phyloP scores from a whole-genome alignment of 2,329 filamentous ascomycete genomes.

The Penicillium brevicompactum region DNA sequence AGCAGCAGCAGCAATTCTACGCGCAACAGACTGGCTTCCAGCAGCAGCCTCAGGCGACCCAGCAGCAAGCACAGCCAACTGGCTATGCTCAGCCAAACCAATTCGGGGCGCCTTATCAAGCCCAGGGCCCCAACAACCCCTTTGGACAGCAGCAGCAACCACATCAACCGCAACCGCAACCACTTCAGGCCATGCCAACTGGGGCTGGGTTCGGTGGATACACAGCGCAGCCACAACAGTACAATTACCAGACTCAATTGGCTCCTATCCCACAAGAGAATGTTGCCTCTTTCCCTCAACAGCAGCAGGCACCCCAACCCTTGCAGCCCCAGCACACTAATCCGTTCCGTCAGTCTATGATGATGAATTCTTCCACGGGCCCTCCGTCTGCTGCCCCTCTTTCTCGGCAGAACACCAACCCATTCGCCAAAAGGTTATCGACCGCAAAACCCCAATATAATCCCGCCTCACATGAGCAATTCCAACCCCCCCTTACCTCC shows the following conservation, averaged over 20 bases:
- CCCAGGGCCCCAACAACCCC: slow-evolving; percentile 36
- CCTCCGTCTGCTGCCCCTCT: slow-evolving; percentile 50
- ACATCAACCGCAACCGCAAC: slow-evolving; percentile 37
- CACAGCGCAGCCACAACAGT: slow-evolving; percentile 67
- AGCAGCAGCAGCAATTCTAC: slow-evolving; percentile 31
- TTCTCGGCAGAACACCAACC: slow-evolving; percentile 75
- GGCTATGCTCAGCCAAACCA: slow-evolving; percentile 22
- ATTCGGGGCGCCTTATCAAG: slow-evolving; percentile 28
- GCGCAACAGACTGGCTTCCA: slow-evolving; percentile 43
- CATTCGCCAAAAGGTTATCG: slow-evolving; percentile 70
- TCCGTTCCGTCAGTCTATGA: slow-evolving; percentile 90
- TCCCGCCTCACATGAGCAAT: slow-evolving; percentile 19
- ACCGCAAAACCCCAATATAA: slow-evolving; percentile 35
- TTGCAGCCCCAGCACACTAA: slow-evolving; percentile 66
- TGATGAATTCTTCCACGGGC: slow-evolving; percentile 57
- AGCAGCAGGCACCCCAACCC: slow-evolving; percentile 37
- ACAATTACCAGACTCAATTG: slow-evolving; percentile 44
- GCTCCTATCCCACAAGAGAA: slow-evolving; percentile 54
- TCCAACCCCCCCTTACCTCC: slow-evolving; percentile 28
- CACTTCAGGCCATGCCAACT: slow-evolving; percentile 63
- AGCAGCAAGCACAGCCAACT: slow-evolving; percentile 36
- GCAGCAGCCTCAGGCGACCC: slow-evolving; percentile 34
- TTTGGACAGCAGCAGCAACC: slow-evolving; percentile 37
- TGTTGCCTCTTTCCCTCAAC: slow-evolving; percentile 48
- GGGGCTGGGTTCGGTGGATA: slow-evolving; percentile 85